phyloP scores from a whole-genome alignment of 331 rosid species.

The Telfairia occidentalis region DNA sequence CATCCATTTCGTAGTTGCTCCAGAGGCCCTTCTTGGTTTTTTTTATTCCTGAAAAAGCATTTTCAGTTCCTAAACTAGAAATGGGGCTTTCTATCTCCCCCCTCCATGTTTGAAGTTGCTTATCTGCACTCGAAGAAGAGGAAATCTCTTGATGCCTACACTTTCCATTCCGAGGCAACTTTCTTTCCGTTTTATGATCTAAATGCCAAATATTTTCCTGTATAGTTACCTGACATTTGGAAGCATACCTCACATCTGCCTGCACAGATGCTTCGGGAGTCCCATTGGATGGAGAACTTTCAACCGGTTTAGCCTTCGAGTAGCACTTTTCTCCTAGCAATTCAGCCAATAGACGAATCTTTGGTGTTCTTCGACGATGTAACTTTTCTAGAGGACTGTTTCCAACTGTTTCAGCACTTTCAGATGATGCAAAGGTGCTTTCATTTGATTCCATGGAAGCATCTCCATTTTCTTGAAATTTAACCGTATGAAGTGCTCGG shows the following conservation, averaged over 20 bases:
- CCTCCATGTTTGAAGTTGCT: constrained; percentile 23
- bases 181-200: constrained; percentile 49
- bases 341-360: constrained; percentile 73
- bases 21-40: constrained; percentile 27
- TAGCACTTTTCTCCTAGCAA: constrained; percentile 47
- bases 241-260: constrained; percentile 20
- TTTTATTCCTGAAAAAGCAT: constrained; percentile 20
- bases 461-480: constrained; percentile 20
- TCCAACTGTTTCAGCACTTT: constrained; percentile 29
- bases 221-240: constrained; percentile 32
- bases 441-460: constrained; percentile 27
- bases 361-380: constrained; percentile 54
- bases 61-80: constrained; percentile 23
- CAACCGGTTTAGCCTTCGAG: constrained; percentile 25
- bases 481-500: constrained; percentile 17
- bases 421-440: constrained; percentile 28
- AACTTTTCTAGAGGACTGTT: constrained; percentile 34
- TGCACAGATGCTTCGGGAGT: constrained; percentile 28
- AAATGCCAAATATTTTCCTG: constrained; percentile 27
- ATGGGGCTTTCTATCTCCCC: constrained; percentile 23
- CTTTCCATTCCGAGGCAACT: constrained; percentile 37
- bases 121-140: constrained; percentile 23
- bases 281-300: constrained; percentile 31
- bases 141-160: constrained; percentile 18
- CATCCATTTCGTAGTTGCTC: constrained; percentile 32